Base-by-base conservation (phyloP, 306 rosid species). In the Fragaria ananassa region DNA sequence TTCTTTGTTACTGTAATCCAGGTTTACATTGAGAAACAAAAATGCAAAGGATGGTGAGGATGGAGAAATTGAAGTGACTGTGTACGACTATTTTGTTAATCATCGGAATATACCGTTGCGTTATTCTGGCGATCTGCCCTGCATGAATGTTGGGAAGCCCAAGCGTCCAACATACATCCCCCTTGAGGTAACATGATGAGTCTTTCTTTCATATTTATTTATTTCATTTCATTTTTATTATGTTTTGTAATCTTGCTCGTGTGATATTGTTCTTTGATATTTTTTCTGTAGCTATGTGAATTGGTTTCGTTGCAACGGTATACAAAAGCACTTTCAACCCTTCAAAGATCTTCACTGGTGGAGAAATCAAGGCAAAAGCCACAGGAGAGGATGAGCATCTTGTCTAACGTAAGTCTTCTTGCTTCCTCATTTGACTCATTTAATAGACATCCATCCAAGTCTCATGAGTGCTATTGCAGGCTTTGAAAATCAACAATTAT, bases 361-460 rank as follows among this genome's bases (percentile, higher is more conserved):
- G 98, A 96, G 73, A 92, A 96, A 79, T 96, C 99, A 0, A 88
- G 98, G 85, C 97, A 92, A 83, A 96, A 92, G 85, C 99, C 99
- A 0, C 90, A 85, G 29, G 98, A 96, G 74, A 80, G 98, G 82
- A 96, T 92, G 98, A 78, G 67, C 39, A 91, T 87, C 47, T 79
- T 96, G 79, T 67, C 89, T 47, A 91, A 86, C 49, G 99, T 90
- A 68, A 57, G 92, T 70, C 1, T 0, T 84, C 60, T 35, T 68
- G 19, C 57, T 19, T 47, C 9, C 17, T 61, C 67, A 10, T 29
- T 61, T 61, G 42, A 41, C 45, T 41, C 21, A 12, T 39, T 44
- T 0, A 25, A 5, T 76, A 31, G 11, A 19, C 23, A 4, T 68
- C 2, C 17, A 10, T 47, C 4, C 15, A 31, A 8, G 23, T 66